Percentiles rank a stretch among this genome's conserved stretches.
Conservation (phyloP, 306 rosid genomes). For the Crataegus laevigata region DNA sequence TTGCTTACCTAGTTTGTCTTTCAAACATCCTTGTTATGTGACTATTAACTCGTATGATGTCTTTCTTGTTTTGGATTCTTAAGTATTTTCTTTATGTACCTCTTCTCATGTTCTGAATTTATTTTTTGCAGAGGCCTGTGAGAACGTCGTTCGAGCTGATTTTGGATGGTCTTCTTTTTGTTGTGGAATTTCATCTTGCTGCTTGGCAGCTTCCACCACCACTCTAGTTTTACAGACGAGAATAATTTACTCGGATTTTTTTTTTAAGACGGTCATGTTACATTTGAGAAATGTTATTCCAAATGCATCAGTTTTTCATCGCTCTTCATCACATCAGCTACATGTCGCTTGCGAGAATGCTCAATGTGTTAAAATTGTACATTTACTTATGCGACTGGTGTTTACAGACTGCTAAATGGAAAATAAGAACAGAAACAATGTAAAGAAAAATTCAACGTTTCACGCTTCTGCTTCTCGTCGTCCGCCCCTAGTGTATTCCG, state of each 20-base stretch:
- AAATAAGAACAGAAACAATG: background rate
- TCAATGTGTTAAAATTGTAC: too few species aligned
- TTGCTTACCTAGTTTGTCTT: too few species aligned
- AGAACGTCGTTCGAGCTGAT: background rate
- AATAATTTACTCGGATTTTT: too few species aligned
- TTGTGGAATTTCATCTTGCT: background rate
- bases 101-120: background rate
- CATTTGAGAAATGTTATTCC: too few species aligned
- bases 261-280: too few species aligned
- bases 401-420: too few species aligned
- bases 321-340: too few species aligned
- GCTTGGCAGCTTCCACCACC: background rate
- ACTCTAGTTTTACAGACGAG: background rate
- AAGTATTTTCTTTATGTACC: background rate
- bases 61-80: too few species aligned
- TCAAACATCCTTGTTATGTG: background rate
- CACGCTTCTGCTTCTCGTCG: background rate
- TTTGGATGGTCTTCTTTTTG: background rate
- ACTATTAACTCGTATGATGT: background rate
- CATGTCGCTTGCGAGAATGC: too few species aligned
- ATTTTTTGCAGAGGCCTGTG: background rate
- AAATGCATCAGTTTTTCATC: too few species aligned
- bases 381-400: too few species aligned
- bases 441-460: background rate
- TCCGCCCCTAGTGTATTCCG: too few species aligned